Conservation (phyloP, 2,329 filamentous ascomycete genomes). For the Bipolaris bicolor region DNA sequence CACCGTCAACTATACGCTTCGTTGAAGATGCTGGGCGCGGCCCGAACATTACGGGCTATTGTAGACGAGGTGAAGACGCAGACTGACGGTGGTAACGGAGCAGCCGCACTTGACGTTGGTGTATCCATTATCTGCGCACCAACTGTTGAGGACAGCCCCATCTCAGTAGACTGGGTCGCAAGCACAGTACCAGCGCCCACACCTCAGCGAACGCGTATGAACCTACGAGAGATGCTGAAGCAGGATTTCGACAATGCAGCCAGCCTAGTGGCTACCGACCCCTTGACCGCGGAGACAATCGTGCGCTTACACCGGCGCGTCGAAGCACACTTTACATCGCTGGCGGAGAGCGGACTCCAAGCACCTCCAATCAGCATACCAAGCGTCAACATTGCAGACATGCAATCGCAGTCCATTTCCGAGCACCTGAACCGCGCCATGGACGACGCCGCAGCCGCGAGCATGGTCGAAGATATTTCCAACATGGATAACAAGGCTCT, state of each 20-base stretch:
- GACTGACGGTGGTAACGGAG: slow-evolving; percentile 64
- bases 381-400: slow-evolving; percentile 36
- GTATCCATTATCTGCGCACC: slow-evolving; percentile 73
- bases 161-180: slow-evolving; percentile 43
- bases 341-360: slow-evolving; percentile 33
- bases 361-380: slow-evolving; percentile 35
- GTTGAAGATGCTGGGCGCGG: slow-evolving; percentile 66
- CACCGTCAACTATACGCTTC: slow-evolving; percentile 72
- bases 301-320: slow-evolving; percentile 69
- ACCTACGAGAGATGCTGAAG: slow-evolving; percentile 66
- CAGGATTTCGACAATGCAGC: slow-evolving; percentile 64
- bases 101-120: slow-evolving; percentile 71
- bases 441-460: slow-evolving; percentile 44
- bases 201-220: slow-evolving; percentile 52
- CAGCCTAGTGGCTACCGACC: slow-evolving; percentile 63
- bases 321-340: slow-evolving; percentile 64
- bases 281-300: slow-evolving; percentile 64
- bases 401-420: slow-evolving; percentile 34
- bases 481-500: slow-evolving; percentile 43
- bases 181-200: slow-evolving; percentile 35
- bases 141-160: slow-evolving; percentile 47
- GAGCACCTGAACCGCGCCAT: slow-evolving; percentile 45
- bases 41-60: slow-evolving; percentile 65
- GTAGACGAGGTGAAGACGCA: slow-evolving; percentile 71
- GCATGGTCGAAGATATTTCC: slow-evolving; percentile 38